Conservation (phyloP, 1,139 yeast species). For the Diutina neorugosa region DNA sequence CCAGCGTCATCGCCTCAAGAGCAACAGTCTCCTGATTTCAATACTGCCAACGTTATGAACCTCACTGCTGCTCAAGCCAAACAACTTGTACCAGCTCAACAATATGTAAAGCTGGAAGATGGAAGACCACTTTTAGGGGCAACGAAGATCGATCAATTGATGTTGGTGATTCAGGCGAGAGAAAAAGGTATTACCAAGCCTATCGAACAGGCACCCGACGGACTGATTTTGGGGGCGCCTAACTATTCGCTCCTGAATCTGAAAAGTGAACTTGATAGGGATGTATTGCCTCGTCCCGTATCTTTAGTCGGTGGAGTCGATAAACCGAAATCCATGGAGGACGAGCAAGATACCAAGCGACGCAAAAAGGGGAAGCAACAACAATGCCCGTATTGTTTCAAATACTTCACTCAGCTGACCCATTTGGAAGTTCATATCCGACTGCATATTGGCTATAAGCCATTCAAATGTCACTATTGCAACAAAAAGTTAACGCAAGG, state of each 20-base stretch:
- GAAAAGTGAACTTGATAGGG: slow-evolving; percentile 13
- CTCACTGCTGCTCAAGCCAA: slow-evolving; percentile 5
- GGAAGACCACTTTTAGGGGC: slow-evolving; percentile 69
- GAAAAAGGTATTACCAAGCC: slow-evolving; percentile 57
- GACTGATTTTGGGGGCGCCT: slow-evolving; percentile 30
- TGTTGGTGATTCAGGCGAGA: slow-evolving; percentile 83
- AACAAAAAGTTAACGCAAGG: slow-evolving; percentile 83
- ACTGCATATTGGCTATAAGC: slow-evolving; percentile 68
- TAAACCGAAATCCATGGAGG: slow-evolving; percentile 34
- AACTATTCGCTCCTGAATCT: slow-evolving; percentile 6
- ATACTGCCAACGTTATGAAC: background rate
- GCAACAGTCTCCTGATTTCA: background rate
- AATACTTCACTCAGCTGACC: slow-evolving; percentile 61
- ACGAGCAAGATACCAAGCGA: slow-evolving; percentile 9
- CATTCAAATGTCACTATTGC: slow-evolving; percentile 70
- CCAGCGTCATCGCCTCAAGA: background rate
- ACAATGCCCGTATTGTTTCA: slow-evolving; percentile 60
- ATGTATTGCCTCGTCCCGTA: slow-evolving; percentile 44
- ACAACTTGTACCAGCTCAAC: slow-evolving; percentile 32
- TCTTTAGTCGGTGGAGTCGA: slow-evolving; percentile 79
- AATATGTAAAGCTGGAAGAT: slow-evolving; percentile 36
- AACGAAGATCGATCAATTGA: slow-evolving; percentile 78
- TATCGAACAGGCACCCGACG: slow-evolving; percentile 54
- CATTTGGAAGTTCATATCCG: slow-evolving; percentile 71
- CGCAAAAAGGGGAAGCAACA: slow-evolving; percentile 37